These are phyloP conservation scores for Entrophospora sp. DNA, from an alignment of 192 early-diverging fungal genomes.

Conservation along the genomic window DNA sequence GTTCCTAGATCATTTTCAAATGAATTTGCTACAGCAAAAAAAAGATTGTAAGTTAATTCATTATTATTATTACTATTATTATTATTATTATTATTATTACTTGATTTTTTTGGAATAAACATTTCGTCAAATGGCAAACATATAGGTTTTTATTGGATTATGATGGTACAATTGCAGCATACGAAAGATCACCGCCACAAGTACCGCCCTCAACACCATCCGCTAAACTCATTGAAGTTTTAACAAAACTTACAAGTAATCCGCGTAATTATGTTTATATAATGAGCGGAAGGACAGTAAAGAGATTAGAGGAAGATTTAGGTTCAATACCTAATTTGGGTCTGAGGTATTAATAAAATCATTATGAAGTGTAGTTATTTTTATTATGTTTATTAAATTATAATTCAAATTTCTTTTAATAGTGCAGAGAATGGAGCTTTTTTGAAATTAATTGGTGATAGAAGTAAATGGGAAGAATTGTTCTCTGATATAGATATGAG, in stretches of 20 bases:
- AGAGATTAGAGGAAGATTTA: slow-evolving; percentile 54
- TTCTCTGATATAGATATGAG: slow-evolving; percentile 44
- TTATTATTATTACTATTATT: too few relatives aligned
- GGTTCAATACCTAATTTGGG: slow-evolving; percentile 59
- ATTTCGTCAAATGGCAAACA: not conserved
- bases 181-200: slow-evolving; percentile 40
- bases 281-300: slow-evolving; percentile 62
- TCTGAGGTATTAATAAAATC: slow-evolving; percentile 26
- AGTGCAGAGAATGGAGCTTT: slow-evolving; percentile 75
- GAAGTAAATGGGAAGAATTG: slow-evolving; percentile 54
- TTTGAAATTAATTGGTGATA: slow-evolving; percentile 48
- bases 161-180: slow-evolving; percentile 64
- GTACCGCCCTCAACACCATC: too few relatives aligned
- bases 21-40: slow-evolving; percentile 25
- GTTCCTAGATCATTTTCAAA: slow-evolving; percentile 23
- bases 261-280: slow-evolving; percentile 66
- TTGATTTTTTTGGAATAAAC: not conserved
- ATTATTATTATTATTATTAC: not conserved
- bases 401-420: not conserved
- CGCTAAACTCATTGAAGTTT: slow-evolving; percentile 49
- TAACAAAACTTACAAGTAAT: slow-evolving; percentile 47
- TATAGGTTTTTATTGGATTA: slow-evolving; percentile 46
- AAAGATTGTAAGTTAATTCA: slow-evolving; percentile 35
- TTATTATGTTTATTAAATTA: not conserved
- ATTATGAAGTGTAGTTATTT: not conserved